A percentile compares a stretch with the other conserved stretches of the same genome.
Evolutionary conservation across 345 rosid species (phyloP).

Genomic region (Bretschneidera sinensis): DNA sequence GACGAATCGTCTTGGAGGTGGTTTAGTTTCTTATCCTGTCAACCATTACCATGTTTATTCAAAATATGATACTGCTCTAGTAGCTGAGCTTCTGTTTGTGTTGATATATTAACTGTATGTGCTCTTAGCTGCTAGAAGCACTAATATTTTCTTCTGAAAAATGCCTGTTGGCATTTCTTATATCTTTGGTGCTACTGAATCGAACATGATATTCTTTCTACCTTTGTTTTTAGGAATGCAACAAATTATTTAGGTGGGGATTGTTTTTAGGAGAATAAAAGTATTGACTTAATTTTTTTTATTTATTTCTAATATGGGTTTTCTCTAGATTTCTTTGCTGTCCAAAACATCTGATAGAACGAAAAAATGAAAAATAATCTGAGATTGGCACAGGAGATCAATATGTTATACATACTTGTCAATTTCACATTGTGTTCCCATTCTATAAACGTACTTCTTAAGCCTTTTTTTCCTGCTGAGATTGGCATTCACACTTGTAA

Average conservation of each 20-base stretch:
- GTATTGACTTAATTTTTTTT: no score
- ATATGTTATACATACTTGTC: not conserved
- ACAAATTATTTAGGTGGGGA: no score
- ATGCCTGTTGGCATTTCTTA: no score
- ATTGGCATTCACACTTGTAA: slow-evolving; percentile 13
- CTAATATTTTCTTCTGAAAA: not conserved
- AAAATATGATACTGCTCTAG: not conserved
- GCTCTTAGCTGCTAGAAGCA: no score
- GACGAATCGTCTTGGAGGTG: slow-evolving; percentile 87
- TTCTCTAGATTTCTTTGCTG: not conserved
- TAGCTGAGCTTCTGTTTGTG: not conserved
- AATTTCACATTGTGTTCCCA: not conserved
- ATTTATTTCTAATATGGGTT: not conserved
- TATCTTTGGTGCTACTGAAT: no score
- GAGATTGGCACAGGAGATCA: slow-evolving; percentile 5
- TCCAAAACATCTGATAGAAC: slow-evolving; percentile 1
- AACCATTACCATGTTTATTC: slow-evolving; percentile 5
- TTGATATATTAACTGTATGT: not conserved
- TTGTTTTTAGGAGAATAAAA: no score
- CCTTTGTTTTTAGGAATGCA: no score
- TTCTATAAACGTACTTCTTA: not conserved
- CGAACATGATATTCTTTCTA: no score
- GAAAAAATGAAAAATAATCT: not conserved
- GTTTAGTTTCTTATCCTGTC: slow-evolving; percentile 8
- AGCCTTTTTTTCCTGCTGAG: not conserved